Conservation (phyloP, 2,329 filamentous ascomycete genomes). For the Alternaria hordeiaustralica region DNA sequence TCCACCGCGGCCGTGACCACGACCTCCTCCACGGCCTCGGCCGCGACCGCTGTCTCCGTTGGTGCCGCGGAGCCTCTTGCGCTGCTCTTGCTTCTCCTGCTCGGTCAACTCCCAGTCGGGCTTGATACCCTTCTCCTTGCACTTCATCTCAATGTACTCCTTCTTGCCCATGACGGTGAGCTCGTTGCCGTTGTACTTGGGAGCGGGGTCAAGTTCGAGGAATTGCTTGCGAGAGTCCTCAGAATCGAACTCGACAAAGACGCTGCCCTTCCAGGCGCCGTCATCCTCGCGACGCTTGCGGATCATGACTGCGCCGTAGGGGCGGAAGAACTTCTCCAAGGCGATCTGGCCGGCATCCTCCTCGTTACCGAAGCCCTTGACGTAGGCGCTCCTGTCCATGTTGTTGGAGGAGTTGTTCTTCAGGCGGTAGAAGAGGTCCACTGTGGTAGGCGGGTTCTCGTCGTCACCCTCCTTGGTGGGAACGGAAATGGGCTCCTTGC, state of each 20-base stretch:
- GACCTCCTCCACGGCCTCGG: conserved; percentile 38
- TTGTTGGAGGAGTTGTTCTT: conserved; percentile 66
- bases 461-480: conserved; percentile 42
- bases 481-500: conserved; percentile 69
- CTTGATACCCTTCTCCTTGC: conserved; percentile 54
- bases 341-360: conserved; percentile 87
- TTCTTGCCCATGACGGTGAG: conserved; percentile 87
- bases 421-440: conserved; percentile 58
- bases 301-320: conserved; percentile 79
- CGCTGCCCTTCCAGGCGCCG: conserved; percentile 89
- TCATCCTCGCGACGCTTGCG: conserved; percentile 78
- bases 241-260: conserved; percentile 89
- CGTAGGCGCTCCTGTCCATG: conserved; percentile 81
- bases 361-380: conserved; percentile 91
- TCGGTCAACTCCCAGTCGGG: conserved; percentile 50
- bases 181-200: conserved; percentile 81
- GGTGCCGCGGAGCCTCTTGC: conserved; percentile 17
- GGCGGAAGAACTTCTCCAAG: conserved; percentile 88
- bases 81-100: conserved; percentile 17
- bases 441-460: conserved; percentile 23
- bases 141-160: conserved; percentile 71
- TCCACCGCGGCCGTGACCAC: conserved; percentile 36
- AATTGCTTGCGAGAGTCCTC: conserved; percentile 83
- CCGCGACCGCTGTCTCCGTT: conserved; percentile 41
- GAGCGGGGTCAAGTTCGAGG: conserved; percentile 77